phyloP scores from a whole-genome alignment of 257 asterid genomes.

The Nicotiana paniculata region DNA sequence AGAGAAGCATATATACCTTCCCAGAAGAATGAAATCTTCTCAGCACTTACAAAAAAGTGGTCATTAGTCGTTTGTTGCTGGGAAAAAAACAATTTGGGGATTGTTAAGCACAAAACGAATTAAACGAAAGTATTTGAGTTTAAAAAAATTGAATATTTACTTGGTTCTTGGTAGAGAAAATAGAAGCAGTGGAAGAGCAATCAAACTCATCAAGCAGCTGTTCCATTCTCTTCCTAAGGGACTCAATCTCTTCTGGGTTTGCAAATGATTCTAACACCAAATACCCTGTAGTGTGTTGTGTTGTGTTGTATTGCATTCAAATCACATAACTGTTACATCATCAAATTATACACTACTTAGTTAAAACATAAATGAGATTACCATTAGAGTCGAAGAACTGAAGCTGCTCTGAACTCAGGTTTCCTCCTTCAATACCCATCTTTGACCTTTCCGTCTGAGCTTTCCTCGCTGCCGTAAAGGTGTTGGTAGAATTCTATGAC shows the following conservation, averaged over 20 bases:
- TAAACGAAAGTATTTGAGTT: neutral
- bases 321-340: neutral
- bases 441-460: neutral
- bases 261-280: constrained; percentile 75
- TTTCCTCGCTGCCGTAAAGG: neutral
- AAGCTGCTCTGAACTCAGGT: constrained; percentile 24
- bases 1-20: constrained; percentile 54
- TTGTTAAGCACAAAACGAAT: neutral
- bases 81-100: constrained; percentile 12
- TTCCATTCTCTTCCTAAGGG: constrained; percentile 63
- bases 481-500: neutral
- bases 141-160: constrained; percentile 25
- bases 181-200: constrained; percentile 48
- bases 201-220: constrained; percentile 66
- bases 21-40: constrained; percentile 85
- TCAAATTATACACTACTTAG: neutral
- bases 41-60: constrained; percentile 88
- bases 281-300: constrained; percentile 33
- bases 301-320: neutral
- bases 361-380: neutral
- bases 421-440: constrained; percentile 31
- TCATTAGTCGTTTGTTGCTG: constrained; percentile 65
- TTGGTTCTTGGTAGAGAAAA: constrained; percentile 90
- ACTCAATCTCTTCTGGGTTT: constrained; percentile 49
- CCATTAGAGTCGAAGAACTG: constrained; percentile 38